Evolutionary conservation across 2,329 filamentous ascomycete species (phyloP).

Genomic region (Davidsoniella australis): DNA sequence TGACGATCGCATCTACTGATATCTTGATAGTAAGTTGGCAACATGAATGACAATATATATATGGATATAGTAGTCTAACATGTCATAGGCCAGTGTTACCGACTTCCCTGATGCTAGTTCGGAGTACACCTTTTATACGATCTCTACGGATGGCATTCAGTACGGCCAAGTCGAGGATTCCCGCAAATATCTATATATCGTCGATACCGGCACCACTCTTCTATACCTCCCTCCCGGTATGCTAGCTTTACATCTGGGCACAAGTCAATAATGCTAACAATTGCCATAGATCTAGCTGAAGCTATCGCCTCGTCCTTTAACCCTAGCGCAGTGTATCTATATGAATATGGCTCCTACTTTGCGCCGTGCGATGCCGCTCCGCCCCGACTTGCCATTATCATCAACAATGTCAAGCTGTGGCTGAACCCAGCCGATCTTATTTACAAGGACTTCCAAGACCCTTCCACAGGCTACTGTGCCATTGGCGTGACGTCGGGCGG

Average conservation of each 20-base stretch:
- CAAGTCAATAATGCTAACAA: background rate
- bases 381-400: constrained; percentile 28
- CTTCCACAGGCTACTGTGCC: constrained; percentile 30
- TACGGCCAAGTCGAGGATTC: constrained; percentile 26
- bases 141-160: constrained; percentile 30
- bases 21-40: constrained; percentile 27
- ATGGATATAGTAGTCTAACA: constrained; percentile 3
- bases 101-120: constrained; percentile 13
- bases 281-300: constrained; percentile 25
- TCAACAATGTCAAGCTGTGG: constrained; percentile 27
- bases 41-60: background rate
- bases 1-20: constrained; percentile 21
- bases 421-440: constrained; percentile 33
- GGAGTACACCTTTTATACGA: constrained; percentile 35
- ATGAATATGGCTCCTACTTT: constrained; percentile 31
- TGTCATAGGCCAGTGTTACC: constrained; percentile 27
- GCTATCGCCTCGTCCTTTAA: constrained; percentile 29
- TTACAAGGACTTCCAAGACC: constrained; percentile 26
- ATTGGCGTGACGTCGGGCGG: constrained; percentile 29
- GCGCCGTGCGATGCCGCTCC: constrained; percentile 30
- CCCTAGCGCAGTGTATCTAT: constrained; percentile 29
- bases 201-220: constrained; percentile 35
- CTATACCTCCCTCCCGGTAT: constrained; percentile 32
- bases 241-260: constrained; percentile 11
- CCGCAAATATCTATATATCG: constrained; percentile 30